Evolutionary conservation across 2,329 filamentous ascomycete genomes (phyloP).

Genomic region (Aspergillus transmontanensis): DNA sequence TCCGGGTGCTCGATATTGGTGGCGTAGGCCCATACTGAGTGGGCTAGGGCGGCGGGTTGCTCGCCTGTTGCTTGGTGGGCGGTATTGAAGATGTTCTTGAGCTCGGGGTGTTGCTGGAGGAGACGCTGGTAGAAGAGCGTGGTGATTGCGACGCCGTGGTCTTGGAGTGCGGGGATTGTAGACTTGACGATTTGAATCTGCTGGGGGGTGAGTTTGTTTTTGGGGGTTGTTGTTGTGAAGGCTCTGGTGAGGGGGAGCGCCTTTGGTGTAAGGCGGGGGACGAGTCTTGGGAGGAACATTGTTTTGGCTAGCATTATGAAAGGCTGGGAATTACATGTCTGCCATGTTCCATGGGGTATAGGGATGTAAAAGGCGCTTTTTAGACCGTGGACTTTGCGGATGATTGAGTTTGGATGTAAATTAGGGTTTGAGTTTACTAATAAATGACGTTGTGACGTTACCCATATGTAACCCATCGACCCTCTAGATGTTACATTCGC

Average conservation of each 20-base stretch:
- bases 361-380: no score
- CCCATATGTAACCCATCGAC: neutral
- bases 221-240: neutral
- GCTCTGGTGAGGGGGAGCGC: neutral
- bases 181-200: conserved; percentile 66
- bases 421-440: neutral
- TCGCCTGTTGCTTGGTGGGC: conserved; percentile 67
- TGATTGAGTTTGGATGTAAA: neutral
- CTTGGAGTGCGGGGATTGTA: conserved; percentile 66
- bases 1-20: conserved; percentile 68
- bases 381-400: no score
- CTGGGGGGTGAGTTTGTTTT: conserved; percentile 53
- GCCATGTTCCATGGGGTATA: no score
- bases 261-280: neutral
- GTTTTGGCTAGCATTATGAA: neutral
- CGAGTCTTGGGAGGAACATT: neutral
- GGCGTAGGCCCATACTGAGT: conserved; percentile 69
- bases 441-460: neutral
- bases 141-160: conserved; percentile 68
- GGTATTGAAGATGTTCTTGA: conserved; percentile 70
- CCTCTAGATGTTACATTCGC: neutral
- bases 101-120: conserved; percentile 62
- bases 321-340: no score
- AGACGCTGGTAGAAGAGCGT: conserved; percentile 68
- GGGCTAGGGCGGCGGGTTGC: conserved; percentile 69